A percentile compares a stretch with the other conserved stretches of the same genome.
Conservation (phyloP, 768 basidiomycete genomes). For the Trametes cingulata region DNA sequence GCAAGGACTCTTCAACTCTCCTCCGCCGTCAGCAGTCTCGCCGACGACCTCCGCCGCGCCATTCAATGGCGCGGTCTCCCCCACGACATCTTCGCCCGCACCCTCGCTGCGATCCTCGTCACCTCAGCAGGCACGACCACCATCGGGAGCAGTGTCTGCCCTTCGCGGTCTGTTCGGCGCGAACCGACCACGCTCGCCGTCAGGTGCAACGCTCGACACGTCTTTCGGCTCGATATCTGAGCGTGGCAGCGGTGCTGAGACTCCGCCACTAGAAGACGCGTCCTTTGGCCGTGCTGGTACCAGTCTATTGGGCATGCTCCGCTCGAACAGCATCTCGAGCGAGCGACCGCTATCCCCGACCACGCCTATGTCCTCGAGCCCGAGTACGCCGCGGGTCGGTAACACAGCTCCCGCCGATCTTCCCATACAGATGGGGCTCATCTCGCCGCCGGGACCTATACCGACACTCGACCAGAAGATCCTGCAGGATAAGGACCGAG, state of each 20-base stretch:
- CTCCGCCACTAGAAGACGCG: constrained; percentile 41
- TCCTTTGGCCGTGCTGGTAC: constrained; percentile 59
- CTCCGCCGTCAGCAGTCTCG: constrained; percentile 11
- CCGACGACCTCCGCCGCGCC: neutral
- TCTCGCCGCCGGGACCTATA: constrained; percentile 25
- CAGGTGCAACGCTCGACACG: constrained; percentile 33
- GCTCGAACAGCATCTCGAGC: constrained; percentile 39
- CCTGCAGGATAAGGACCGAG: constrained; percentile 39
- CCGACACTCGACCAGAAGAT: constrained; percentile 40
- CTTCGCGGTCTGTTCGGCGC: constrained; percentile 58
- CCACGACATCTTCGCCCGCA: constrained; percentile 32
- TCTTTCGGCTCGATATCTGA: constrained; percentile 30
- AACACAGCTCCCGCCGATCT: constrained; percentile 29
- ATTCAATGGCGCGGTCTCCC: constrained; percentile 21
- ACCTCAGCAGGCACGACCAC: constrained; percentile 16
- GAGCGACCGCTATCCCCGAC: constrained; percentile 25
- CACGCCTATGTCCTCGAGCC: constrained; percentile 21
- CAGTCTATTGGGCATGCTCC: constrained; percentile 54
- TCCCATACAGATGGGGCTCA: constrained; percentile 36
- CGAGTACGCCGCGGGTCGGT: constrained; percentile 24
- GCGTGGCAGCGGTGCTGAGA: constrained; percentile 27
- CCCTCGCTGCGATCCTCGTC: constrained; percentile 25
- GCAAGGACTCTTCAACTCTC: constrained; percentile 55
- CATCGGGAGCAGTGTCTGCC: constrained; percentile 48
- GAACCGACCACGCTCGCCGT: constrained; percentile 56